phyloP scores from a whole-genome alignment of 2,329 filamentous ascomycete species.

The Tolypocladium tropicale region DNA sequence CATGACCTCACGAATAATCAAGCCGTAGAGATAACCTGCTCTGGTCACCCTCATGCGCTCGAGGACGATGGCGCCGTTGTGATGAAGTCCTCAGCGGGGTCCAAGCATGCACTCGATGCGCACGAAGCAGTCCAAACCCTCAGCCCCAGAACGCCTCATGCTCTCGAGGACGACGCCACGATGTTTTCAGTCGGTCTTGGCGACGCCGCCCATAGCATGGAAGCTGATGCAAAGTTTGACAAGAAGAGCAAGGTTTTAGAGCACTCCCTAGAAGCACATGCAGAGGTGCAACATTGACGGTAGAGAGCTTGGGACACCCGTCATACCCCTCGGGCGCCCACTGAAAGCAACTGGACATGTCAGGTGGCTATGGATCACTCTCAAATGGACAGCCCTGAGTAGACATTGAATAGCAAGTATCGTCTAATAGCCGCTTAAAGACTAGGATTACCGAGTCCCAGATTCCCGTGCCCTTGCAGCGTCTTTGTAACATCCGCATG shows the following conservation, averaged over 20 bases:
- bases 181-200: neutral
- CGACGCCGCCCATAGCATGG: neutral
- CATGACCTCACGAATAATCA: conserved; percentile 3
- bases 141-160: neutral
- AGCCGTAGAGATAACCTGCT: neutral
- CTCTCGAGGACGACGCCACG: conserved; percentile 3
- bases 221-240: neutral
- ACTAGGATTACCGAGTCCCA: neutral
- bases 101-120: conserved; percentile 3
- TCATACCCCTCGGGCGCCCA: neutral
- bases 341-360: neutral
- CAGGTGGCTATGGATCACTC: neutral
- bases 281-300: neutral
- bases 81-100: neutral
- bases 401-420: neutral
- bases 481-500: too few relatives aligned
- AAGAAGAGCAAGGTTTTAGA: neutral
- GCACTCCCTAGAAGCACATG: conserved; percentile 1
- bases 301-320: neutral
- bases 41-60: conserved; percentile 1
- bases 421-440: neutral
- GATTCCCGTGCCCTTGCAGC: neutral
- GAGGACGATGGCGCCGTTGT: conserved; percentile 1
- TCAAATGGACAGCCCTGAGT: neutral
- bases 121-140: neutral